phyloP scores from a whole-genome alignment of 345 rosid species.

The Stellera chamaejasme region DNA sequence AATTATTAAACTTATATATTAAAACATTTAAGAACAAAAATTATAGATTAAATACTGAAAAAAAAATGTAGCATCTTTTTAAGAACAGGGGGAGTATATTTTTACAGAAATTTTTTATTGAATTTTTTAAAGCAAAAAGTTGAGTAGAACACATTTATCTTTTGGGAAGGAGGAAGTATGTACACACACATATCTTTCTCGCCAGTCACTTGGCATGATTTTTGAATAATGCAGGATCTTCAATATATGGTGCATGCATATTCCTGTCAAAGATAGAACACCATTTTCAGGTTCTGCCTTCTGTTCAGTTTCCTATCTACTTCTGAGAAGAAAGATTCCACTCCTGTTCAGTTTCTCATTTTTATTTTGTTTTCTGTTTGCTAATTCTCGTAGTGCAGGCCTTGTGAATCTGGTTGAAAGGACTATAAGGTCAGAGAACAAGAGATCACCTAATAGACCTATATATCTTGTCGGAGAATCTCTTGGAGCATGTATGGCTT shows the following conservation, averaged over 20 bases:
- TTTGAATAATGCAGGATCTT: conserved; percentile 39
- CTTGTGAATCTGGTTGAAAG: conserved; percentile 44
- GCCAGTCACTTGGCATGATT: neutral
- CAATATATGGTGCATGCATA: conserved; percentile 71
- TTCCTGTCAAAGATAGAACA: conserved; percentile 64
- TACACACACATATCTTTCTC: neutral
- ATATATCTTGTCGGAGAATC: conserved; percentile 60
- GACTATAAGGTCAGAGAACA: conserved; percentile 33
- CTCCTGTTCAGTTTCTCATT: neutral
- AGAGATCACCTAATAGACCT: conserved; percentile 35
- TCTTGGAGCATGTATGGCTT: conserved; percentile 52
- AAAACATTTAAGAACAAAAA: too few relatives aligned
- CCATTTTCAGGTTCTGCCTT: conserved; percentile 39
- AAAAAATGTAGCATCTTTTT: too few relatives aligned
- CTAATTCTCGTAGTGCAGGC: conserved; percentile 20
- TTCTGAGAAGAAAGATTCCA: neutral
- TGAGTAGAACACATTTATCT: too few relatives aligned
- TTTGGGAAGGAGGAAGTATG: too few relatives aligned
- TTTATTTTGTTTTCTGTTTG: neutral
- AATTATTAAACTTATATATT: too few relatives aligned
- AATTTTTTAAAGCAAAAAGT: too few relatives aligned
- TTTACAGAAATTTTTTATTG: too few relatives aligned
- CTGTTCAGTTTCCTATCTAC: too few relatives aligned
- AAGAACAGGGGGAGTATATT: too few relatives aligned
- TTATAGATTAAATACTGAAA: too few relatives aligned